Percentiles rank a stretch among this genome's conserved stretches.
These are phyloP conservation scores for Brassica napus DNA, from an alignment of 345 rosid genomes.

Conservation along the genomic window Da-Ae NC_063437.1:19269001-19269500, in stretches of 20 bases:
- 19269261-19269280: conserved; percentile 36
- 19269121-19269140: conserved; percentile 51
- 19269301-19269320: background rate
- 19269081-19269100: conserved; percentile 62
- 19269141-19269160: conserved; percentile 58
- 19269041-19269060: background rate
- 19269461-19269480: conserved; percentile 28
- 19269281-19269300: background rate
- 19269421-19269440: conserved; percentile 40
- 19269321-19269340: background rate
- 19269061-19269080: conserved; percentile 41
- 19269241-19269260: conserved; percentile 49
- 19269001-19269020: background rate
- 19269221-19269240: conserved; percentile 58
- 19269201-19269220: conserved; percentile 47
- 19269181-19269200: conserved; percentile 52
- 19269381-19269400: conserved; percentile 45
- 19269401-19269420: conserved; percentile 34
- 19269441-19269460: conserved; percentile 25
- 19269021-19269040: background rate
- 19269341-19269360: conserved; percentile 35
- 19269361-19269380: conserved; percentile 42
- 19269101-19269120: conserved; percentile 43
- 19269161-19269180: conserved; percentile 56
- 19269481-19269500: conserved; percentile 34